Base-by-base conservation (phyloP, 1,139 yeast genomes). In the Debaryomyces subglobosus region DNA sequence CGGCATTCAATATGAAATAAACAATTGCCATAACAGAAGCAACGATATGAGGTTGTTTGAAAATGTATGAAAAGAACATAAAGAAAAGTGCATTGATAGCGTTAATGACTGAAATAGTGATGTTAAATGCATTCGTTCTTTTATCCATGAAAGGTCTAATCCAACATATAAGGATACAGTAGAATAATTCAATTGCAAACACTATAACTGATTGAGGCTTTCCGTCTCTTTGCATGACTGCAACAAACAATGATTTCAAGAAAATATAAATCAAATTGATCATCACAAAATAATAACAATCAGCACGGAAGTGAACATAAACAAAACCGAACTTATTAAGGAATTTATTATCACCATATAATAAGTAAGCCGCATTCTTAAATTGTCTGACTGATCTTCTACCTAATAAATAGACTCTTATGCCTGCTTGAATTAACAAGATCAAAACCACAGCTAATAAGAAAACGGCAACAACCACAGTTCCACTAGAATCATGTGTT, bases 141-240 rank as follows among this genome's bases (percentile, higher is more conserved):
- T 87, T 91, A 72, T 94, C 98, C 94, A 95, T 85, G 65, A 82
- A 94, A 4, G 99, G 99, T 67, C 94, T 83, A 53, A 79, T 72
- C 77, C 82, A 79, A 61, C 92, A 85, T 32, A 91, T 61, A 1
- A 74, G 74, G 29, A 79, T 78, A 56, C 88, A 81, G 67, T 86
- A 90, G 18, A 78, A 58, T 53, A 92, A 72, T 66, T 94, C 99
- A 54, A 89, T 75, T 13, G 76, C 81, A 61, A 92, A 88, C 8
- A 92, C 78, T 45, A 89, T 77, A 52, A 89, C 78, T 0, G 96
- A 87, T 64, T 89, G 97, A 8, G 79, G 85, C 60, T 84, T 86
- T 52, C 98, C 98, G 35, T 83, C 77, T 9, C 69, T 60, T 69
- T 94, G 99, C 53, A 91, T 78, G 15, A 90, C 85, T 0, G 97